Percentiles rank a stretch among this genome's conserved stretches.
Evolutionary conservation across 805 yeast genomes (phyloP).

Genomic region (Starmerella geochares): DNA sequence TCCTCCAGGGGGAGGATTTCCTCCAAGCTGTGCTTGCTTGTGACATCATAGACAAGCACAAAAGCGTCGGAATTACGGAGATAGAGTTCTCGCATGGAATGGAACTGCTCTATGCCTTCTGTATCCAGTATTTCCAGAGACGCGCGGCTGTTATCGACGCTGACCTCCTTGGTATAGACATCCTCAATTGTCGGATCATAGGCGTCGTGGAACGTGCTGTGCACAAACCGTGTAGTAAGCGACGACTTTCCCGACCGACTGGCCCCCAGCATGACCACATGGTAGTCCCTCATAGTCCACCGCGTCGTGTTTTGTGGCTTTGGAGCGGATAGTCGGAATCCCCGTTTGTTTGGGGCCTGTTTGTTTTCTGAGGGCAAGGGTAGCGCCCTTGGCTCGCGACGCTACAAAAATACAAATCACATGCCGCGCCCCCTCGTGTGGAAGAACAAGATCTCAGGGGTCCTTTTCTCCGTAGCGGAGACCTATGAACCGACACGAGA

Average conservation of each 20-base stretch:
- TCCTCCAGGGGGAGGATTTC: conserved; percentile 72
- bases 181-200: conserved; percentile 98
- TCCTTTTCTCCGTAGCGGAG: too few relatives aligned
- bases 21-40: conserved; percentile 62
- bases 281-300: conserved; percentile 48
- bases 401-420: neutral
- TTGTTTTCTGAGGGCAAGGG: conserved; percentile 3
- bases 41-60: conserved; percentile 73
- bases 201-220: conserved; percentile 77
- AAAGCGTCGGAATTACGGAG: conserved; percentile 81
- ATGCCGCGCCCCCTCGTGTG: too few relatives aligned
- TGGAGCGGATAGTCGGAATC: neutral
- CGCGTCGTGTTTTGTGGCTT: neutral
- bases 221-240: conserved; percentile 82
- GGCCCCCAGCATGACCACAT: conserved; percentile 85
- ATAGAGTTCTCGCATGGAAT: conserved; percentile 76
- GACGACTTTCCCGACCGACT: conserved; percentile 98
- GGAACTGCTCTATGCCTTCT: conserved; percentile 90
- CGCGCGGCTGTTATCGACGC: conserved; percentile 78
- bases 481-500: too few relatives aligned
- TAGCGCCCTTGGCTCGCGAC: neutral
- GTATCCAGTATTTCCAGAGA: conserved; percentile 83
- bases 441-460: too few relatives aligned
- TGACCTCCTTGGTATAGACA: conserved; percentile 79
- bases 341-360: conserved; percentile 1